Conservation (phyloP, 2,329 filamentous ascomycete genomes). For the Macroventuria anomochaeta region DNA sequence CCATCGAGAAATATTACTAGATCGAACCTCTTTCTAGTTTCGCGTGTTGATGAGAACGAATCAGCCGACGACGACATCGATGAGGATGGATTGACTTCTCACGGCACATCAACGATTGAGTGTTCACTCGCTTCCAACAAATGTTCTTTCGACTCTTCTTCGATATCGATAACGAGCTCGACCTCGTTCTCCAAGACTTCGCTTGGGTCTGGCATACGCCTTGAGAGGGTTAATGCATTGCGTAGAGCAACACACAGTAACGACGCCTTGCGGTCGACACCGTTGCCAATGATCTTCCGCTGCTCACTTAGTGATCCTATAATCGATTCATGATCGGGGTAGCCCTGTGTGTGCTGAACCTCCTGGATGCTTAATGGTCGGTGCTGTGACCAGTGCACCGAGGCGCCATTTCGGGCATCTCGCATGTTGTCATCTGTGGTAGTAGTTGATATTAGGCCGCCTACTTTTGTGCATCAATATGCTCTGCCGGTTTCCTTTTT, state of each 20-base stretch:
- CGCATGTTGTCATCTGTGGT: slow-evolving; percentile 60
- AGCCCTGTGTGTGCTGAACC: slow-evolving; percentile 71
- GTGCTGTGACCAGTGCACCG: slow-evolving; percentile 70
- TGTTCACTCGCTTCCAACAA: neutral
- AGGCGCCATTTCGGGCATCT: slow-evolving; percentile 63
- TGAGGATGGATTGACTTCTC: neutral
- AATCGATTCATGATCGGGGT: slow-evolving; percentile 73
- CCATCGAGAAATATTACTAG: neutral
- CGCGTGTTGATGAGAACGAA: neutral
- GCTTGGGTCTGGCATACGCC: too few species aligned
- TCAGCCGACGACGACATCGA: neutral
- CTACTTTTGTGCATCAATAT: slow-evolving; percentile 62
- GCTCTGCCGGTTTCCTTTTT: slow-evolving; percentile 34
- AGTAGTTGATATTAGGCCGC: slow-evolving; percentile 67
- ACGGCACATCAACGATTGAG: too few species aligned
- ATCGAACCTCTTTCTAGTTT: neutral
- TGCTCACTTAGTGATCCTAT: slow-evolving; percentile 64
- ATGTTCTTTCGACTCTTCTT: neutral
- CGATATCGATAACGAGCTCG: neutral
- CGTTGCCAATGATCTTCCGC: slow-evolving; percentile 76
- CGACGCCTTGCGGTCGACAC: slow-evolving; percentile 72
- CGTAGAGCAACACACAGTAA: slow-evolving; percentile 63
- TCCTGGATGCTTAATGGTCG: slow-evolving; percentile 71
- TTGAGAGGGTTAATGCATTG: neutral
- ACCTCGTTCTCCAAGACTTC: neutral